Evolutionary conservation across 768 basidiomycete species (phyloP).

Genomic region (Amanita brunnescens): DNA sequence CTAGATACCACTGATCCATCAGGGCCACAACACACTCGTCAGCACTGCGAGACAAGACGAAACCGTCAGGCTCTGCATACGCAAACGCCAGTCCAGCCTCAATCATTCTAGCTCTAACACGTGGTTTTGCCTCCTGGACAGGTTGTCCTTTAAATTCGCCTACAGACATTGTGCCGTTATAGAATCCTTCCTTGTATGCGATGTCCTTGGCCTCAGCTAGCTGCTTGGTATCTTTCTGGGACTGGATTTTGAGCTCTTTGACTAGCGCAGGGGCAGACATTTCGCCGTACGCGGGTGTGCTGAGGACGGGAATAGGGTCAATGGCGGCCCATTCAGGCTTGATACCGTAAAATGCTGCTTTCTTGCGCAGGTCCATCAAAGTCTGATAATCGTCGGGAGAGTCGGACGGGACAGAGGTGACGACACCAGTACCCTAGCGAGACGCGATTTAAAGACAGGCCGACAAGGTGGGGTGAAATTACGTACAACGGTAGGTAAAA

Average conservation of each 20-base stretch:
- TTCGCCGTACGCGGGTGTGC: slow-evolving; percentile 88
- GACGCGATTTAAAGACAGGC: background rate
- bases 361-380: slow-evolving; percentile 86
- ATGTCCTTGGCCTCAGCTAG: slow-evolving; percentile 96
- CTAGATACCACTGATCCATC: slow-evolving; percentile 99
- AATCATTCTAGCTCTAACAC: slow-evolving; percentile 82
- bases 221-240: slow-evolving; percentile 89
- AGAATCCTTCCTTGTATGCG: slow-evolving; percentile 98
- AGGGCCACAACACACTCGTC: slow-evolving; percentile 98
- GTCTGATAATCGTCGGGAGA: slow-evolving; percentile 96
- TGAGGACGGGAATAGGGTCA: slow-evolving; percentile 82
- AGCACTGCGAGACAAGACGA: slow-evolving; percentile 82
- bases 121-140: slow-evolving; percentile 88
- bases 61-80: slow-evolving; percentile 92
- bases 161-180: slow-evolving; percentile 82
- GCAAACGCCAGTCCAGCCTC: slow-evolving; percentile 68
- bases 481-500: slow-evolving; percentile 82
- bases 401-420: slow-evolving; percentile 96
- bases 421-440: slow-evolving; percentile 85
- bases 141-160: slow-evolving; percentile 86
- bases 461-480: background rate
- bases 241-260: slow-evolving; percentile 88
- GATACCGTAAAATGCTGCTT: slow-evolving; percentile 94
- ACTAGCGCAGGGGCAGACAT: slow-evolving; percentile 79
- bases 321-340: slow-evolving; percentile 79